Evolutionary conservation across 73 alveolate species (phyloP).

Genomic region (Tetrahymena malaccensis): DNA sequence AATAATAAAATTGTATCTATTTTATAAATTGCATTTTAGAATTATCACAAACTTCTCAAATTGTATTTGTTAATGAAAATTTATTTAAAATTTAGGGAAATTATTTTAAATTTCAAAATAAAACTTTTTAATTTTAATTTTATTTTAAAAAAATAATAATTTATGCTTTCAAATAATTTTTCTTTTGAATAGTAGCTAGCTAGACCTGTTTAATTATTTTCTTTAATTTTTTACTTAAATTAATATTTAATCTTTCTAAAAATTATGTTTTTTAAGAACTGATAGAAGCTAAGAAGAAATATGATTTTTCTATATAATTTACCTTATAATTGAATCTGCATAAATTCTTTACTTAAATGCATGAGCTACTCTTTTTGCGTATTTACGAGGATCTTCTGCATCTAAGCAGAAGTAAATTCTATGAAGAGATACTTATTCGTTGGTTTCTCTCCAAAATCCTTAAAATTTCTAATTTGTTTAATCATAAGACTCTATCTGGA

Average conservation of each 20-base stretch:
- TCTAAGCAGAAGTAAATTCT: conserved; percentile 65
- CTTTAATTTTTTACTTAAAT: too few relatives aligned
- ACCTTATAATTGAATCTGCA: conserved; percentile 62
- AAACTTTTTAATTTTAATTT: too few relatives aligned
- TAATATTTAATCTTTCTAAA: too few relatives aligned
- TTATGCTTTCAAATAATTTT: too few relatives aligned
- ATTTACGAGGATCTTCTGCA: conserved; percentile 75
- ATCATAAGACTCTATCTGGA: neutral
- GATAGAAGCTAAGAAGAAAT: conserved; percentile 15
- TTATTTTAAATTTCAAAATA: too few relatives aligned
- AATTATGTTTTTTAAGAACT: neutral
- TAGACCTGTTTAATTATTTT: too few relatives aligned
- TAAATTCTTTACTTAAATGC: conserved; percentile 56
- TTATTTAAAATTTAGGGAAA: too few relatives aligned
- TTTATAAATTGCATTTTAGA: neutral
- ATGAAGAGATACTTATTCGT: conserved; percentile 29
- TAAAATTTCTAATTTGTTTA: conserved; percentile 36
- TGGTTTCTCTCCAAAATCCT: conserved; percentile 56
- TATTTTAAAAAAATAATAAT: too few relatives aligned
- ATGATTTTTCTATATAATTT: conserved; percentile 66
- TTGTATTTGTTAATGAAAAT: too few relatives aligned
- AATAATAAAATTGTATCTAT: neutral
- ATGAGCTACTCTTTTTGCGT: conserved; percentile 61
- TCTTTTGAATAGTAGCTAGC: too few relatives aligned
- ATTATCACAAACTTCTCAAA: too few relatives aligned